Evolutionary conservation across 2,329 filamentous ascomycete genomes (phyloP), one percentile per base, ranked within the genome.

Genomic region (Diaporthe capsici): DNA sequence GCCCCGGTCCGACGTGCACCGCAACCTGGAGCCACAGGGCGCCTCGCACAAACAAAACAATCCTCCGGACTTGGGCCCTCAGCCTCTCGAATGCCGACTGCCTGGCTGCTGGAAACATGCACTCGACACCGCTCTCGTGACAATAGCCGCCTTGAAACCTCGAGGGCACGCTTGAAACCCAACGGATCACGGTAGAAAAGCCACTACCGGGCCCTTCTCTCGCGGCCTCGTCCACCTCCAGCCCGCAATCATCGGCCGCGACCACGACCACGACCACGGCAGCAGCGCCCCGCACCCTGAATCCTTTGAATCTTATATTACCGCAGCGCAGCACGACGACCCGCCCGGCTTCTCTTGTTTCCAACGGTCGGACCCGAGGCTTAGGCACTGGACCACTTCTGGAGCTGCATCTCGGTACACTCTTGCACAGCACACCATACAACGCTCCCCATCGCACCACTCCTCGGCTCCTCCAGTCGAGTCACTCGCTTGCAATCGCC

Each of bases 141-240:
- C 73, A 53, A 61, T 44, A 28, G 28, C 68, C 42, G 37, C 55
- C 63, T 74, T 77, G 73, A 77, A 77, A 77, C 75, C 34, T 73
- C 73, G 73, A 73, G 75, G 70, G 68, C 70, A 44, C 28, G 65
- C 49, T 71, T 60, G 47, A 58, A 72, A 74, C 75, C 65, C 72
- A 57, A 58, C 58, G 28, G 39, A 60, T 76, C 28, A 57, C 25
- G 49, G 68, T 53, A 70, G 17, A 58, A 34, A 39, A 65, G 70
- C 63, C 70, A 71, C 63, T 75, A 65, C 73, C 53, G 68, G 47
- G 75, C 61, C 39, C 70, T 63, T 55, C 25, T 58, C 34, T 63
- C 44, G 60, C 55, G 73, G 70, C 73, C 75, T 70, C 73, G 25
- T 53, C 53, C 74, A 53, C 20, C 25, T 42, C 51, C 73, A 60